Base-by-base conservation (phyloP, 805 yeast species). In the Candida yuanshanica region DNA sequence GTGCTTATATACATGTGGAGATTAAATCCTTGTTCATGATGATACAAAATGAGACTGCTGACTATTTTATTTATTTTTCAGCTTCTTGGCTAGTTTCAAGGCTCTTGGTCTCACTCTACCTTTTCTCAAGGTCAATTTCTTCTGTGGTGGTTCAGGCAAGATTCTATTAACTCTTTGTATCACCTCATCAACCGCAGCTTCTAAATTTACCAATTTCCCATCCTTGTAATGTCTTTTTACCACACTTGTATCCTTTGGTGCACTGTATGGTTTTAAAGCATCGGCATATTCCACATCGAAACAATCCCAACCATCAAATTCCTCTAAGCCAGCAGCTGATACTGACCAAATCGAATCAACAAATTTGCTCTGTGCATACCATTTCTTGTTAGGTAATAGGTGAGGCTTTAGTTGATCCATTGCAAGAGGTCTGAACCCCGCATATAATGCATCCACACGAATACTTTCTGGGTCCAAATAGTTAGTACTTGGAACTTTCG, bases 251-350 rank as follows among this genome's bases (percentile, higher is more conserved):
- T 11, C 12, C 17, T 31, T 31, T 18, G 34, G 34, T 7, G 34
- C 42, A 16, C 22, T 32, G 27, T 14, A 26, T 14, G n/a, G 38
- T 7, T 27, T 35, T 7, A 17, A 9, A n/a, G 22, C 27, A 11
- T 33, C 27, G 7, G n/a, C 32, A 4, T 37, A 29, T 13, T 25
- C 20, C 16, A 17, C 14, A 14, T 27, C 35, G 12, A 34, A 33
- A 16, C 24, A 18, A 13, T 31, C 34, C 34, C 34, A 31, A 10
- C 21, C 34, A 11, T 51, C 50, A 38, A 57, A 64, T n/a, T 46
- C 48, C 41, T 64, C 66, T 11, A 58, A 38, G 0, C 68, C 68
- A 1, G 66, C 55, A 1, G 68, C 66, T 11, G 68, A 62, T 39
- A 56, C 53, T 17, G 53, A 50, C 68, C 68, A 64, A 7, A 60